These are phyloP conservation scores for Russula sp. DNA, from an alignment of 768 basidiomycete genomes.

Conservation along the genomic window DNA sequence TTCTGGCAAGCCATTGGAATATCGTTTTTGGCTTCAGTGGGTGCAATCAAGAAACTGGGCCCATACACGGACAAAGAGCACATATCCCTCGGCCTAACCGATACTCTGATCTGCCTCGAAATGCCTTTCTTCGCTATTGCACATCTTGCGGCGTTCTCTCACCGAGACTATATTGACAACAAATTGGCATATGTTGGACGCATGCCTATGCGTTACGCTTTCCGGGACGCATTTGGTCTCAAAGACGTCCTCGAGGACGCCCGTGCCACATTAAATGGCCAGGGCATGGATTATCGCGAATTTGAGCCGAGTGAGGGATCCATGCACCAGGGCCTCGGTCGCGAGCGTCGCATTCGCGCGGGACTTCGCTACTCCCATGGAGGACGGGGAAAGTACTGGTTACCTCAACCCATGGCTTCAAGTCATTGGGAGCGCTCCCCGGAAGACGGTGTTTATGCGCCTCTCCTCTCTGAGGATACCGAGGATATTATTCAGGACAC, in stretches of 20 bases:
- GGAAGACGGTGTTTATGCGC: constrained; percentile 59
- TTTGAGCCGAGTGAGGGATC: constrained; percentile 94
- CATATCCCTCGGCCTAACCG: constrained; percentile 84
- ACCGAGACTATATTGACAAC: constrained; percentile 77
- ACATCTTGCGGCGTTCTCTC: constrained; percentile 91
- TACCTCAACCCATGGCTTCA: constrained; percentile 55
- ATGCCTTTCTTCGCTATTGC: constrained; percentile 97
- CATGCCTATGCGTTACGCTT: constrained; percentile 81
- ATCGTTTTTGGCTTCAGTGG: constrained; percentile 80
- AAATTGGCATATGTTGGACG: constrained; percentile 65
- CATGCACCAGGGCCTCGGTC: constrained; percentile 83
- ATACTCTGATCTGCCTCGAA: constrained; percentile 89
- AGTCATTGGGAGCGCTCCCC: constrained; percentile 35
- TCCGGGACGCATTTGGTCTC: constrained; percentile 81
- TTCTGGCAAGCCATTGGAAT: constrained; percentile 94
- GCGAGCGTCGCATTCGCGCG: constrained; percentile 82
- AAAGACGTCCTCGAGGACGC: constrained; percentile 85
- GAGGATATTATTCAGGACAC: constrained; percentile 59
- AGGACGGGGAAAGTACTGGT: constrained; percentile 94
- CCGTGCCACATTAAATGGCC: constrained; percentile 72
- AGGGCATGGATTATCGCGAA: constrained; percentile 91
- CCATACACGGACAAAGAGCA: constrained; percentile 84
- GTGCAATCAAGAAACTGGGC: constrained; percentile 69
- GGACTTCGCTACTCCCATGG: constrained; percentile 88
- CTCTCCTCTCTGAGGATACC: constrained; percentile 58